These are phyloP conservation scores for Olyra latifolia DNA, from an alignment of 176 grass and related monocot species.

Conservation along the genomic window DNA sequence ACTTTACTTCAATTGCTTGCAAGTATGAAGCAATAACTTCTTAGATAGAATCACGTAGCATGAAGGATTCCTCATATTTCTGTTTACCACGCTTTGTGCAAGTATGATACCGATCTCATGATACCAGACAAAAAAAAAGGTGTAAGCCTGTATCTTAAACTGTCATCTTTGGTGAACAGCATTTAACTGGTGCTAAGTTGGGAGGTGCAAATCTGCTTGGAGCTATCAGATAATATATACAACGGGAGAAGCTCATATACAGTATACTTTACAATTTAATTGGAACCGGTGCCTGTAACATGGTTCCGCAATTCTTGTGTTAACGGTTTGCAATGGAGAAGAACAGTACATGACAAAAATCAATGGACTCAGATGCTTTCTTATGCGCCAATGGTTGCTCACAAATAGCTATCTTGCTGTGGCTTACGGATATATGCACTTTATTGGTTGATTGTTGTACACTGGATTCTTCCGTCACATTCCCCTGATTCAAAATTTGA, in stretches of 20 bases:
- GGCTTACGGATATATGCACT: background rate
- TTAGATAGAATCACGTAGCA: background rate
- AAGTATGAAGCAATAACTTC: background rate
- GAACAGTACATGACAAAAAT: background rate
- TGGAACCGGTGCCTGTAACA: background rate
- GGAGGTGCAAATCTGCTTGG: conserved; percentile 93
- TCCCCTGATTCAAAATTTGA: background rate
- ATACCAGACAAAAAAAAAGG: background rate
- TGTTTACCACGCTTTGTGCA: conserved; percentile 8
- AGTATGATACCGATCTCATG: background rate
- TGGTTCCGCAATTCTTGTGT: background rate
- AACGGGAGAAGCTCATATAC: background rate
- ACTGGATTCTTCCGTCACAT: background rate
- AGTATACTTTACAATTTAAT: conserved; percentile 21
- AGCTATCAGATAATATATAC: conserved; percentile 61
- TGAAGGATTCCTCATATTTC: background rate
- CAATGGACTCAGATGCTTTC: background rate
- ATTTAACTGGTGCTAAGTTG: conserved; percentile 83
- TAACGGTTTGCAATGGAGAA: background rate
- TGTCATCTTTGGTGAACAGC: conserved; percentile 45
- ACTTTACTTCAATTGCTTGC: background rate
- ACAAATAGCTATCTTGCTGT: background rate
- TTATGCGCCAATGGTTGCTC: background rate
- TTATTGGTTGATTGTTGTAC: conserved; percentile 4
- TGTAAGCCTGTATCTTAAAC: background rate